Percentiles rank a stretch among this genome's conserved stretches.
Conservation (phyloP, 2,329 filamentous ascomycete species). For the Xylaria sp. region DNA sequence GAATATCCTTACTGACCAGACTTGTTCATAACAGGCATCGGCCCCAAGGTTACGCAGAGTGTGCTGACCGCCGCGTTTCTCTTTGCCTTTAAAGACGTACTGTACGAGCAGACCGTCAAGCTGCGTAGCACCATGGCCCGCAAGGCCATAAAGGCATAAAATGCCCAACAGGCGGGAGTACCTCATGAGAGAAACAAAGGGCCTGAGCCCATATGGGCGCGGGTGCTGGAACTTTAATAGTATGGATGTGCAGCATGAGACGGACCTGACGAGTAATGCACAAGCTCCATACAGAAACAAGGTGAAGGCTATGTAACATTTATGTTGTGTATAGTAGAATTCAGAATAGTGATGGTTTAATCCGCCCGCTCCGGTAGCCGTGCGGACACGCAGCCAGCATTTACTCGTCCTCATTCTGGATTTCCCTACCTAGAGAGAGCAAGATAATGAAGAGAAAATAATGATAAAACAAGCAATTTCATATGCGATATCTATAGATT, state of each 20-base stretch:
- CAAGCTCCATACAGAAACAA: not conserved
- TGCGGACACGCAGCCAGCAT: not conserved
- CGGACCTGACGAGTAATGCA: not conserved
- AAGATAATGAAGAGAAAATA: not conserved
- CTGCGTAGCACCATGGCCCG: conserved; percentile 62
- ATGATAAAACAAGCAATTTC: not conserved
- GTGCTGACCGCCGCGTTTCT: conserved; percentile 95
- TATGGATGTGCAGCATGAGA: not conserved
- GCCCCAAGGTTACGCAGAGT: conserved; percentile 95
- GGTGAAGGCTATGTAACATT: conserved; percentile 14
- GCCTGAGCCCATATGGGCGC: not conserved
- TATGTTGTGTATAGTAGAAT: conserved; percentile 3
- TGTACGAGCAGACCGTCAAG: conserved; percentile 84
- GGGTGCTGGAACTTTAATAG: not conserved
- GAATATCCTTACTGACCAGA: conserved; percentile 14
- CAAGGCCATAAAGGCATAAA: conserved; percentile 50
- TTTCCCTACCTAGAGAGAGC: not conserved
- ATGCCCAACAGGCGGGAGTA: not conserved
- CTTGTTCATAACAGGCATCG: conserved; percentile 73
- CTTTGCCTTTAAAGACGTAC: conserved; percentile 97
- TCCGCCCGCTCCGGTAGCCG: too few species aligned
- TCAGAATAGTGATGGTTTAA: not conserved
- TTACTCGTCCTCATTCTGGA: not conserved
- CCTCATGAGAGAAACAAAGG: not conserved
- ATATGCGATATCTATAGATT: not conserved